phyloP scores from a whole-genome alignment of 345 rosid genomes.

The Excoecaria cochinchinensis region DNA sequence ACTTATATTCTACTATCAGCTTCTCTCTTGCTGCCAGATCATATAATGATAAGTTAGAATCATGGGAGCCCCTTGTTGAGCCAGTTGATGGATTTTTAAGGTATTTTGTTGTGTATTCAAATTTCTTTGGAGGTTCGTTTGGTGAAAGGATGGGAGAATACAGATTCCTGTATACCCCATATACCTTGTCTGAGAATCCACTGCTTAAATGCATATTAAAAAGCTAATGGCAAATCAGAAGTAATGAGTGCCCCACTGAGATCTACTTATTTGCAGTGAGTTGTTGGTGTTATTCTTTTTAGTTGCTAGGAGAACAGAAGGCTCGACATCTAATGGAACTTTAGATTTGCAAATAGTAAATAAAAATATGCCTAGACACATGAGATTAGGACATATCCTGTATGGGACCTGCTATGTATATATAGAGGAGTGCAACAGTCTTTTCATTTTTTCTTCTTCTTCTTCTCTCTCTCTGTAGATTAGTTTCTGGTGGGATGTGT shows the following conservation, averaged over 20 bases:
- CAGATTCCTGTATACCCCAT: not conserved
- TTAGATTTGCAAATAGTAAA: no score
- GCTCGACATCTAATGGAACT: not conserved
- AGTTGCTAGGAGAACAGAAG: not conserved
- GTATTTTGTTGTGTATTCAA: conserved; percentile 31
- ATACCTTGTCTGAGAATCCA: not conserved
- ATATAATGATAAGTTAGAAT: conserved; percentile 84
- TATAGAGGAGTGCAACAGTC: no score
- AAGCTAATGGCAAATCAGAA: not conserved
- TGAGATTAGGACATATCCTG: no score
- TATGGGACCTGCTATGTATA: no score
- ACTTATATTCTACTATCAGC: conserved; percentile 64
- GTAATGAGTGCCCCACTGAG: not conserved
- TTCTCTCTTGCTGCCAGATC: conserved; percentile 87
- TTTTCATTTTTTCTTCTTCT: no score
- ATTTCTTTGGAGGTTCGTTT: not conserved
- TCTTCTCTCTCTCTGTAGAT: no score
- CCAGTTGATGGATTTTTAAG: conserved; percentile 78
- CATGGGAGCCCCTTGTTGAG: conserved; percentile 97
- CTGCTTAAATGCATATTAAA: not conserved
- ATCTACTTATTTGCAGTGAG: not conserved
- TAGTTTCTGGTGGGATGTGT: no score
- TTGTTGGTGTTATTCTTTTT: not conserved
- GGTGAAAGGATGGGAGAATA: not conserved
- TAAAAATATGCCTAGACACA: no score